Evolutionary conservation across 2,329 filamentous ascomycete species (phyloP), one percentile per base, ranked within the genome.

Genomic region (Didymella exigua): DNA sequence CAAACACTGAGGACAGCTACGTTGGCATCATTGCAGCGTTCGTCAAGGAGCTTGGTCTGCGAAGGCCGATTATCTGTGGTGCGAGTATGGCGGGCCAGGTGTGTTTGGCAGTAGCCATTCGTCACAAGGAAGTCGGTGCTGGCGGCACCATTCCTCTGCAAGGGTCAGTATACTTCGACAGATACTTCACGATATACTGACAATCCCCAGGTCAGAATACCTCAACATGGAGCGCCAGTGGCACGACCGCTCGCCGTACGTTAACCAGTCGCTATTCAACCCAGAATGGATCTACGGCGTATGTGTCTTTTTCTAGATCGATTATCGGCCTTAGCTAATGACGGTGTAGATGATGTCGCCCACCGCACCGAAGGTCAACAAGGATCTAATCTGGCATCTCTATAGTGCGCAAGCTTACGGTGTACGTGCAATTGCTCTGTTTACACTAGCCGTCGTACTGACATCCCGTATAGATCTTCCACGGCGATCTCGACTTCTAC

Each of bases 81-180:
- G 79, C 79, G 3, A 77, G 75, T n/a, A 81, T 81, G 79, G 79
- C 79, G 0, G 79, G 80, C 0, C 79, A 81, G 49, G 78, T 78
- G 6, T 80, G 78, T 52, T 60, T 81, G 8, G 78, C 78, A 2
- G 78, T 81, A 3, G 79, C 80, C 3, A 77, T 78, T 10, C 69
- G 78, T 30, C 72, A 77, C 29, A 77, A 76, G 34, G 79, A 82
- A 61, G 77, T 81, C 18, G 78, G 78, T 9, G 77, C 77, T 49
- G 74, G 72, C 11, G 79, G 79, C 14, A 75, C 75, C 0, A 81
- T 81, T 54, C 78, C 79, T 19, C 58, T 81, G 19, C 78, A 81
- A 62, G 77, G 74, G 70, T 76, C 45, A 38, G 71, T 56, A 46
- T 2, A 1, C 8, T 4, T 4, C 14, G 9, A n/a, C 1, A 9